phyloP scores from a whole-genome alignment of 371 early-diverging fungal species.

The Neoconidiobolus thromboides region DNA sequence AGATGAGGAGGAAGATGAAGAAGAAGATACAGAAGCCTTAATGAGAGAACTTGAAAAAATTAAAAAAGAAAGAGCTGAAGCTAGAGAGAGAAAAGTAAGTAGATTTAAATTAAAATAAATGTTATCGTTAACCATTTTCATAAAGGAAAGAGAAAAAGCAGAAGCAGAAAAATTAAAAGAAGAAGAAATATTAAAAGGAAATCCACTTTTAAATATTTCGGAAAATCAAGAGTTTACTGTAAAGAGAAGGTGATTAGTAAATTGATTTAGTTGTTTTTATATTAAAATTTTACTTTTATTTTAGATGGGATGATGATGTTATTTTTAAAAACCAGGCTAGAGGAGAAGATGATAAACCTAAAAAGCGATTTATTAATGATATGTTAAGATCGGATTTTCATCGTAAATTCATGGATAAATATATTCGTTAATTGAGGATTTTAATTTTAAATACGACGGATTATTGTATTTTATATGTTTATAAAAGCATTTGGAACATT shows the following conservation, averaged over 20 bases:
- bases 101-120: background rate
- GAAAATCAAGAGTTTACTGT: constrained; percentile 57
- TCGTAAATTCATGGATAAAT: constrained; percentile 83
- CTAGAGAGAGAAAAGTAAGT: constrained; percentile 58
- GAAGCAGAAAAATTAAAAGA: constrained; percentile 28
- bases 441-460: too few relatives aligned
- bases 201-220: constrained; percentile 52
- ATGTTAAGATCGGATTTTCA: constrained; percentile 89
- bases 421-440: constrained; percentile 29
- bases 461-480: too few relatives aligned
- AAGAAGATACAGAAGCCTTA: constrained; percentile 81
- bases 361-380: constrained; percentile 92
- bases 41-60: constrained; percentile 87
- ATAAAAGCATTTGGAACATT: too few relatives aligned
- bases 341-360: constrained; percentile 62
- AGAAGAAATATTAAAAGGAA: constrained; percentile 45
- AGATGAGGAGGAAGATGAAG: constrained; percentile 55
- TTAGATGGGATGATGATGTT: constrained; percentile 91
- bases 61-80: constrained; percentile 79
- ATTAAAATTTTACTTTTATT: background rate
- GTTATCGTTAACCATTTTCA: background rate
- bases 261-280: background rate
- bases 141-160: constrained; percentile 37
- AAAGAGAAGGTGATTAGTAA: constrained; percentile 43
- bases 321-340: constrained; percentile 90